phyloP scores from a whole-genome alignment of 176 grass and related monocot genomes.

The Bromus sterilis region DNA sequence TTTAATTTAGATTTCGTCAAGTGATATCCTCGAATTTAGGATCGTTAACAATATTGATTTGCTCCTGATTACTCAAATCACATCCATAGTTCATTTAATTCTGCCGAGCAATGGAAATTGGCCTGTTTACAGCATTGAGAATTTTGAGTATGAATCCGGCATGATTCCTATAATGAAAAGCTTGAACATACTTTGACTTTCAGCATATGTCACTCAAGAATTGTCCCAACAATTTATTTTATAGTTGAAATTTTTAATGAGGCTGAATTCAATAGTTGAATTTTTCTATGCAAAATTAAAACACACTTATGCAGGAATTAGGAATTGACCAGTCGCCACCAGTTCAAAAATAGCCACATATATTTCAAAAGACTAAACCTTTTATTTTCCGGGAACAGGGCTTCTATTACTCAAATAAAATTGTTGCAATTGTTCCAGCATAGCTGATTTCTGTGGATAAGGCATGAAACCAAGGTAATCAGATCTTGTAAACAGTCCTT shows the following conservation, averaged over 20 bases:
- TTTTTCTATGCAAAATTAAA: background rate
- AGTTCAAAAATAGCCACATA: slow-evolving; percentile 1
- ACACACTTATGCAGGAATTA: background rate
- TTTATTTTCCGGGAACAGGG: background rate
- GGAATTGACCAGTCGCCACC: background rate
- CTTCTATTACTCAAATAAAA: background rate
- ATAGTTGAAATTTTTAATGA: background rate
- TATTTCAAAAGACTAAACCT: background rate
- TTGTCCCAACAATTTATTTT: background rate
- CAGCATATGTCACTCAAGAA: background rate
- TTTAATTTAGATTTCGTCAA: background rate
- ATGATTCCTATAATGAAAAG: background rate
- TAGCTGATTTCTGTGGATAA: background rate
- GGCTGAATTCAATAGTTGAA: background rate
- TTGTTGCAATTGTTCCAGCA: background rate
- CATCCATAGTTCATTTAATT: background rate
- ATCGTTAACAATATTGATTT: background rate
- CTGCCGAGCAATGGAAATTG: background rate
- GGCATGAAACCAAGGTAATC: background rate
- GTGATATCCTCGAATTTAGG: background rate
- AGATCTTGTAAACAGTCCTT: background rate
- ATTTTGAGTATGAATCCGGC: background rate
- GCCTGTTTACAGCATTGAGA: background rate
- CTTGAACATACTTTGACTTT: background rate
- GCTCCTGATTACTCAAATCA: background rate